Conservation (phyloP, 306 rosid genomes). For the Cucurbita maxima region DNA sequence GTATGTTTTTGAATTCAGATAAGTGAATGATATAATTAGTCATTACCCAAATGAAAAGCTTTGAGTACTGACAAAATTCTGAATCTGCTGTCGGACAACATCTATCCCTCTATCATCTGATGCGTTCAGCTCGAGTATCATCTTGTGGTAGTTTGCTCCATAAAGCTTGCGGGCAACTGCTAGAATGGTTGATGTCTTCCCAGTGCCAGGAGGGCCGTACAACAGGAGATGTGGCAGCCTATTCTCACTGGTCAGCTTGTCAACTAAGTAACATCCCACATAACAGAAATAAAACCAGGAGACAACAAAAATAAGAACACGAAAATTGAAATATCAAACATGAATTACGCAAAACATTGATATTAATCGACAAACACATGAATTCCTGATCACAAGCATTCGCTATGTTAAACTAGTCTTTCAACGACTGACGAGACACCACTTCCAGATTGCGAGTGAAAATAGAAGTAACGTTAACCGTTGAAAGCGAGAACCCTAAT, state of each 20-base stretch:
- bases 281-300: not conserved
- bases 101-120: constrained; percentile 94
- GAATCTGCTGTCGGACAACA: constrained; percentile 86
- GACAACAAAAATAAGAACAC: not conserved
- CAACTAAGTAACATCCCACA: constrained; percentile 35
- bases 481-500: constrained; percentile 9
- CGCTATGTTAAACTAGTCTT: no score
- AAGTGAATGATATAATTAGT: not conserved
- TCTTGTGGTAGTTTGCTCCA: constrained; percentile 53
- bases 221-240: constrained; percentile 82
- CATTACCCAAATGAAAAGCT: constrained; percentile 81
- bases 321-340: not conserved
- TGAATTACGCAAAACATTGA: not conserved
- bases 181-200: constrained; percentile 88
- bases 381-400: not conserved
- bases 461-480: not conserved
- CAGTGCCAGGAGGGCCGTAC: constrained; percentile 96
- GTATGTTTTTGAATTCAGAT: not conserved
- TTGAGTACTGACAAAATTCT: constrained; percentile 90
- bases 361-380: not conserved
- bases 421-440: not conserved
- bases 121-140: constrained; percentile 91
- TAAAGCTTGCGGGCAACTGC: constrained; percentile 85
- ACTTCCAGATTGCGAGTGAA: not conserved
- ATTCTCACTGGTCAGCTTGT: constrained; percentile 75